phyloP scores from a whole-genome alignment of 2,329 filamentous ascomycete genomes.

The Claviceps paspali region DNA sequence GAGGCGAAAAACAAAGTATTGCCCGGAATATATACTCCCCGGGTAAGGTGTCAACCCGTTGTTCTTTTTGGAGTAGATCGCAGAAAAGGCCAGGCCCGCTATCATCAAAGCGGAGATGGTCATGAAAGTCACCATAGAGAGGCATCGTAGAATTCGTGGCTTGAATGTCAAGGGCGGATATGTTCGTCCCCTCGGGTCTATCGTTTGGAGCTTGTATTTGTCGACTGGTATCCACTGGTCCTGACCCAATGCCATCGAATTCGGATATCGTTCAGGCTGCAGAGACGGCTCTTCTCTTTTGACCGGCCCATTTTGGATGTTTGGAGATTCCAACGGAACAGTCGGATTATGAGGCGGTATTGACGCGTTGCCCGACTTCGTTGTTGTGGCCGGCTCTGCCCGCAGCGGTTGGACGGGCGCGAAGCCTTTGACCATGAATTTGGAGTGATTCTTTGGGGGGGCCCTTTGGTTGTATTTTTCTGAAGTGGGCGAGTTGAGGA shows the following conservation, averaged over 20 bases:
- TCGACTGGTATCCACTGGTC: constrained; percentile 19
- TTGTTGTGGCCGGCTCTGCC: neutral
- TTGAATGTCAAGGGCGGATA: constrained; percentile 49
- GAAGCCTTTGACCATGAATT: constrained; percentile 1
- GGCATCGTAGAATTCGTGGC: constrained; percentile 54
- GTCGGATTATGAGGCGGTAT: neutral
- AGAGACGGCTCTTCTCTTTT: constrained; percentile 2
- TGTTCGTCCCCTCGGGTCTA: constrained; percentile 22
- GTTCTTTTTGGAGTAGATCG: constrained; percentile 48
- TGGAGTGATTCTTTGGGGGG: constrained; percentile 5
- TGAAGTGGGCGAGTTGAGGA: constrained; percentile 27
- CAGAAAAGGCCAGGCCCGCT: constrained; percentile 55
- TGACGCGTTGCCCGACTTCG: neutral
- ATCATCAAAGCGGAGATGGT: constrained; percentile 54
- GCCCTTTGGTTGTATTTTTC: constrained; percentile 18
- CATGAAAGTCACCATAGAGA: constrained; percentile 46
- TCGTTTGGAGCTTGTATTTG: constrained; percentile 18
- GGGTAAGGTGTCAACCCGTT: constrained; percentile 54
- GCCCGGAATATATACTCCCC: constrained; percentile 48
- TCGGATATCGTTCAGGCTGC: constrained; percentile 1
- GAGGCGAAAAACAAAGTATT: constrained; percentile 78
- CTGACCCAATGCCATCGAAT: constrained; percentile 6
- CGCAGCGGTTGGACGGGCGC: neutral
- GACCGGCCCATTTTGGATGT: neutral
- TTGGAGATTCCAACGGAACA: neutral